Evolutionary conservation across 2,329 filamentous ascomycete genomes (phyloP), one percentile per base, ranked within the genome.

Genomic region (Neonectria punicea): DNA sequence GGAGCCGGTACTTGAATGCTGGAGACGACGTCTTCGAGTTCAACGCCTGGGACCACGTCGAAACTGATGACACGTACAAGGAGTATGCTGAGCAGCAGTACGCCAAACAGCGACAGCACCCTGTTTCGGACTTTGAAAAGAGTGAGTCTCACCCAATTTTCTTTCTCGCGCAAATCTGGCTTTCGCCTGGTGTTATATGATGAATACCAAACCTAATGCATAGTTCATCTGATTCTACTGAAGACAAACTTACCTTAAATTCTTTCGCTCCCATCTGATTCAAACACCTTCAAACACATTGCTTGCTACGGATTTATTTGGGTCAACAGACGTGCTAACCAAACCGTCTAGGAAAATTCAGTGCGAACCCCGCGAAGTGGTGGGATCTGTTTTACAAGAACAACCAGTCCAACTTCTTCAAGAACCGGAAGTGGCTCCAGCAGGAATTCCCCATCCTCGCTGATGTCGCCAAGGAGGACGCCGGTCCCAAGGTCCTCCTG

Each of bases 341-440:
- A 59, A 65, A 58, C 47, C 69, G 57, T 65, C 73, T 74, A 92
- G 89, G 83, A 73, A 92, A 93, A 71, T 98, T 98, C 84, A 98
- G 98, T 78, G 84, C 86, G 50, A 89, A 97, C 70, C 96, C 96
- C 0, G 94, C 93, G 67, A 97, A 94, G 80, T 98, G 94, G 93
- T 99, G 96, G 96, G 96, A 99, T 76, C 83, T 92, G 60, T 99
- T 99, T 82, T 99, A 99, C 85, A 94, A 96, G 81, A 97, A 98
- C 82, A 98, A 99, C 81, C 93, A 92, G 20, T 88, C 91, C 74
- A 98, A 98, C 77, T 99, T 99, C 82, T 99, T 99, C 89, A 99
- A 99, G 82, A 92, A 99, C 77, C 89, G 96, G 69, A 98, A 98
- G 79, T 99, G 96, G 96, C 83, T 99, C 34, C 91, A 92, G 69